Conservation (phyloP, 306 rosid species). For the Luffa acutangula region DNA sequence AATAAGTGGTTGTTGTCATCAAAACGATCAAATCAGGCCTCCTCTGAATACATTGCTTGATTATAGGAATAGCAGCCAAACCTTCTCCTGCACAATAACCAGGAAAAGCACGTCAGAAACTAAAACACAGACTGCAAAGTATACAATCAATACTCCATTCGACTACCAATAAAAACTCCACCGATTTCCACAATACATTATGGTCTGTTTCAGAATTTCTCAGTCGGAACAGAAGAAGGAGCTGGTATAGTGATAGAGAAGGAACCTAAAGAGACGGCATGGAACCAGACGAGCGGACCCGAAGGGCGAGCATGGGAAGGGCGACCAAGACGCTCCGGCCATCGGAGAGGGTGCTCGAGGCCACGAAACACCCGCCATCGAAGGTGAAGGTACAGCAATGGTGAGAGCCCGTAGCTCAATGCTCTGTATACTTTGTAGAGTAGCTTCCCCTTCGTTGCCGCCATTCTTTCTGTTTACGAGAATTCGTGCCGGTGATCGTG, state of each 20-base stretch:
- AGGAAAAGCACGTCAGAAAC: background rate
- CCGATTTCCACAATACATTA: background rate
- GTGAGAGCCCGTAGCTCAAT: conserved; percentile 45
- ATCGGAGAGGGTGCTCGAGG: conserved; percentile 52
- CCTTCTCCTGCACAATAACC: conserved; percentile 59
- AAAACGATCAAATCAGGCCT: conserved; percentile 60
- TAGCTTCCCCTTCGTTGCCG: conserved; percentile 33
- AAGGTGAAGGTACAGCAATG: conserved; percentile 49
- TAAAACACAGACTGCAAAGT: background rate
- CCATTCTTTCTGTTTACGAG: background rate
- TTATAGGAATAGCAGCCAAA: conserved; percentile 70
- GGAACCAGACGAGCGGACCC: conserved; percentile 79
- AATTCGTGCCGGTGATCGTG: background rate
- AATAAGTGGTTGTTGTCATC: conserved; percentile 63
- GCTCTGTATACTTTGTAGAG: conserved; percentile 61
- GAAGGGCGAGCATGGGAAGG: conserved; percentile 54
- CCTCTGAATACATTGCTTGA: conserved; percentile 50
- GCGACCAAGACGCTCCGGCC: conserved; percentile 77
- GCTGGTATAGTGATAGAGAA: background rate
- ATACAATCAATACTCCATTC: background rate
- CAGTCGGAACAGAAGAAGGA: background rate
- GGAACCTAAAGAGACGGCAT: conserved; percentile 81
- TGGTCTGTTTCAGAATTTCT: background rate
- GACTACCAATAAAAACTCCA: background rate
- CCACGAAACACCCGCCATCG: conserved; percentile 55